Conservation (phyloP, 306 rosid genomes). For the Inga leiocalycina region DNA sequence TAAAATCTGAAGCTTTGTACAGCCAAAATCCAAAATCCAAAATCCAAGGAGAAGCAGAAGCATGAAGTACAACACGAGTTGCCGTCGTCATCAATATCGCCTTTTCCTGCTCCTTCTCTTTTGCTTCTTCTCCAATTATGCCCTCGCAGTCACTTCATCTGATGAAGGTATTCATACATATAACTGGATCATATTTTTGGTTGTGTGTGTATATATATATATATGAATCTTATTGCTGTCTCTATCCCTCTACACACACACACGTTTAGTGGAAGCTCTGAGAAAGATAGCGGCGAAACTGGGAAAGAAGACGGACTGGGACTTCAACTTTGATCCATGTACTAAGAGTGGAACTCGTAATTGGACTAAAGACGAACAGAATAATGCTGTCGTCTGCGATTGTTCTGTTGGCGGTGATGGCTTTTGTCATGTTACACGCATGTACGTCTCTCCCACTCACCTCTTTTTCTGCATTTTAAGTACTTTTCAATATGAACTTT, state of each 20-base stretch:
- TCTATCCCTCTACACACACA: not conserved
- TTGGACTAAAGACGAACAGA: not conserved
- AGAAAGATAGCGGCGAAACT: constrained; percentile 42
- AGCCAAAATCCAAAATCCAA: too few species aligned
- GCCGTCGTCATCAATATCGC: not conserved
- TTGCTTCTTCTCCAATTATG: not conserved
- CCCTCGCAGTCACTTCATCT: not conserved
- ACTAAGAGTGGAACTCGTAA: too few species aligned
- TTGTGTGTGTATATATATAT: too few species aligned
- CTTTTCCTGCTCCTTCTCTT: not conserved
- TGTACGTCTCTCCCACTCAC: constrained; percentile 35
- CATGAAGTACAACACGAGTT: too few species aligned
- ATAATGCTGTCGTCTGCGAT: constrained; percentile 40
- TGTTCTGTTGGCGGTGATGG: constrained; percentile 32
- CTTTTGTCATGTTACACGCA: constrained; percentile 51
- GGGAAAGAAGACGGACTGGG: constrained; percentile 54
- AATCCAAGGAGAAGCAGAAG: too few species aligned
- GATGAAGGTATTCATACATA: not conserved
- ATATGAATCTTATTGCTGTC: not conserved
- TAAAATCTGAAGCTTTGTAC: too few species aligned
- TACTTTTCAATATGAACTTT: too few species aligned
- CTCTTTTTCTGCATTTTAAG: not conserved
- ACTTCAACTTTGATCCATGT: constrained; percentile 58
- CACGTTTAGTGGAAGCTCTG: constrained; percentile 46
- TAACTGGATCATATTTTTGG: too few species aligned